Conservation (phyloP, 2,329 filamentous ascomycete genomes). For the Hysterium pulicare region DNA sequence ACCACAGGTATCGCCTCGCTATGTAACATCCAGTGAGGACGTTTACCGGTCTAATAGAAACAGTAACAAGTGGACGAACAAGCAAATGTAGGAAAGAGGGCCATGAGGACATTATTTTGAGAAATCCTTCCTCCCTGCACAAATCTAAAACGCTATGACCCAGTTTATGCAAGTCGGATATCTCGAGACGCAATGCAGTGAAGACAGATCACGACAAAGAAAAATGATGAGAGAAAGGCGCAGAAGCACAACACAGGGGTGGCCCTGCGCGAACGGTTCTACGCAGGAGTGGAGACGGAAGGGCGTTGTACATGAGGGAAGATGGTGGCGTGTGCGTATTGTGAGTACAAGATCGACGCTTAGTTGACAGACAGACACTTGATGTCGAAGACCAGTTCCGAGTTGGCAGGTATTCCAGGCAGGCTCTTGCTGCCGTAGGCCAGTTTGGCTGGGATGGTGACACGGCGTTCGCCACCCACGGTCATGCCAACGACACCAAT, state of each 20-base stretch:
- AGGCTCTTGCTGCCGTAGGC: constrained; percentile 84
- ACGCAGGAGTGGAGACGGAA: constrained; percentile 29
- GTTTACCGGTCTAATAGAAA: constrained; percentile 2
- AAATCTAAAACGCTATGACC: constrained; percentile 19
- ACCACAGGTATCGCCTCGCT: constrained; percentile 29
- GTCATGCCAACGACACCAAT: constrained; percentile 89
- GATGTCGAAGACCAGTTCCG: constrained; percentile 82
- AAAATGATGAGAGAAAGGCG: constrained; percentile 16
- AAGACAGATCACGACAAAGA: constrained; percentile 8
- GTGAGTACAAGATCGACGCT: constrained; percentile 9
- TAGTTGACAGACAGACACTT: constrained; percentile 51
- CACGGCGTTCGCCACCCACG: constrained; percentile 86
- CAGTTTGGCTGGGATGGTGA: constrained; percentile 81
- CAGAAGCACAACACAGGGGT: constrained; percentile 16
- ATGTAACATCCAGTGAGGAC: constrained; percentile 18
- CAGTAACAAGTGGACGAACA: background rate
- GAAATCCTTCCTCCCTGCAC: constrained; percentile 43
- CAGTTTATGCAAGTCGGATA: constrained; percentile 42
- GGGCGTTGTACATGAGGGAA: constrained; percentile 22
- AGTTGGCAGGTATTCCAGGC: constrained; percentile 87
- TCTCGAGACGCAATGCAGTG: constrained; percentile 37
- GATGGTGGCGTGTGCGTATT: constrained; percentile 14
- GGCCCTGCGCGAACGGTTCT: constrained; percentile 16
- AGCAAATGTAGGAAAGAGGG: constrained; percentile 6
- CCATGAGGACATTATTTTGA: constrained; percentile 13